Base-by-base conservation (phyloP, 192 early-diverging fungal species). In the Phlyctochytrium arcticum region DNA sequence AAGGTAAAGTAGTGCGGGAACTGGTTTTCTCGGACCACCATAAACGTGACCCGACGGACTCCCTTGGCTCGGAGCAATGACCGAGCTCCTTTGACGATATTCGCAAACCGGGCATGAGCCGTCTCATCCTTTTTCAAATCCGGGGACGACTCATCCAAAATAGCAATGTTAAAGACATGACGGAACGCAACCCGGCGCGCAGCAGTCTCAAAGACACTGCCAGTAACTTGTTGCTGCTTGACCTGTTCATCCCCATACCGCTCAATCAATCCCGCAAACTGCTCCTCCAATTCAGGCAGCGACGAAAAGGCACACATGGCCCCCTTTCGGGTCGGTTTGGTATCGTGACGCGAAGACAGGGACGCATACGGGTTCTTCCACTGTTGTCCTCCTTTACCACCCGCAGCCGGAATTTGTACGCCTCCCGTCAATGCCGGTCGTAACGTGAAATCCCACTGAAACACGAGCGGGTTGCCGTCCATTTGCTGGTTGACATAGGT, bases 1-100 rank as follows among this genome's bases (percentile, higher is more conserved):
- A 92, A 99, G 23, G 95, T 99, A 66, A 96, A 96, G 81, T 95
- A 96, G 32, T 89, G 89, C 5, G 91, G 93, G 75, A 87, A 89
- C 71, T 90, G 84, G 54, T 85, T 90, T 42, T 86, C 74, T 50
- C 92, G 88, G 70, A 89, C 85, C 62, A 96, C 75, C 57, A 98
- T 87, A 68, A 92, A 89, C 5, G 96, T 95, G 59, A 96, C 78
- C 53, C 96, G 90, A 36, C 92, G 90, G 64, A 98, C 85, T 26
- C 83, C 80, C 54, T 81, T 81, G 56, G 87, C 80, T 54, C 89
- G 86, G 54, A 98, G 80, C n/a, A 74, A 73, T 24, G 67, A 65
- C 9, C 84, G 69, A 34, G 89, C 77, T 6, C 63, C 60, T 34
- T 83, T 74, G 36, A 93, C 78, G 36, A 95, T 79, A 10, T 72